Evolutionary conservation across 306 rosid species (phyloP).

Genomic region (Vicia faba): DNA sequence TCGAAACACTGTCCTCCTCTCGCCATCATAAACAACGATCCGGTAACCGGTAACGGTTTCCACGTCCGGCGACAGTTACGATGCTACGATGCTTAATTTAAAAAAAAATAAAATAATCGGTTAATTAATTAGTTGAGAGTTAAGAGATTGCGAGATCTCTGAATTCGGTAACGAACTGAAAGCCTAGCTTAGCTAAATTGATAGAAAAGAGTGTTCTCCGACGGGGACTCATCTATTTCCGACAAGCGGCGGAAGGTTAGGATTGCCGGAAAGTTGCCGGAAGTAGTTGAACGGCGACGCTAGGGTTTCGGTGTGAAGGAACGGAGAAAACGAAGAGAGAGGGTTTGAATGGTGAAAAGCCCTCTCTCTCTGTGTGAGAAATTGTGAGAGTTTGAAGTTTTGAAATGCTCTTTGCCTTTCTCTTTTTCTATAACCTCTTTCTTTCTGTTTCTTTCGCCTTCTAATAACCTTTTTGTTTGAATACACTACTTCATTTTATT

Average conservation of each 20-base stretch:
- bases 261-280: slow-evolving; percentile 33
- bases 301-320: slow-evolving; percentile 45
- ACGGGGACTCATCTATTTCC: slow-evolving; percentile 48
- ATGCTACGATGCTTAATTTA: slow-evolving; percentile 2
- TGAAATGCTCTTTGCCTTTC: slow-evolving; percentile 38
- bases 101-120: not conserved
- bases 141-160: slow-evolving; percentile 28
- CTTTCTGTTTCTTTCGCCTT: not conserved
- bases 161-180: slow-evolving; percentile 44
- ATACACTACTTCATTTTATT: not conserved
- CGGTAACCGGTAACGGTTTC: slow-evolving; percentile 27
- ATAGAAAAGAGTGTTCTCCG: slow-evolving; percentile 24
- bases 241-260: slow-evolving; percentile 32
- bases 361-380: slow-evolving; percentile 25
- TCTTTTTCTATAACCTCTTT: slow-evolving; percentile 36
- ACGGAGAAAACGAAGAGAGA: not conserved
- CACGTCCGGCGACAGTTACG: slow-evolving; percentile 33
- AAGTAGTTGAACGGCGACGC: slow-evolving; percentile 22
- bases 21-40: slow-evolving; percentile 57
- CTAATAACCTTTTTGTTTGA: not conserved
- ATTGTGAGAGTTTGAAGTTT: slow-evolving; percentile 22
- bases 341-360: slow-evolving; percentile 31
- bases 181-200: slow-evolving; percentile 51
- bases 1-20: slow-evolving; percentile 73
- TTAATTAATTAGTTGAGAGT: slow-evolving; percentile 38